These are phyloP conservation scores for Heritiera littoralis DNA, from an alignment of 345 rosid genomes.

Conservation along the genomic window DNA sequence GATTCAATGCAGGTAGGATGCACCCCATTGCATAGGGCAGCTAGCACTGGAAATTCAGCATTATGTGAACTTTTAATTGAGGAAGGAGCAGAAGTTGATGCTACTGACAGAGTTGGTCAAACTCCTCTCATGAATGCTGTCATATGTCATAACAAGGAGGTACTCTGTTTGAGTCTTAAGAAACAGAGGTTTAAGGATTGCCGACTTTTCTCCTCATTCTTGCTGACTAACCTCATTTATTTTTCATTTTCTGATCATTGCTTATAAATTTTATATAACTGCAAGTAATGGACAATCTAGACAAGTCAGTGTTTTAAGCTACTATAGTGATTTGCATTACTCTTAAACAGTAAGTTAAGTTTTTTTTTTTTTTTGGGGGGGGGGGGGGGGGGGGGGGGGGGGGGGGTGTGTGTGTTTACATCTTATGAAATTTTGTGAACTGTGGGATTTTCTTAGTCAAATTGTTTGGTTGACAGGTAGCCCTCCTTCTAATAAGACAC, in stretches of 20 bases:
- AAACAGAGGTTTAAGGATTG: background rate
- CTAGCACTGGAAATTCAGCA: constrained; percentile 73
- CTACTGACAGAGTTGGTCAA: constrained; percentile 77
- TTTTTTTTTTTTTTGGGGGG: too few relatives aligned
- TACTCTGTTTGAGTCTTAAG: constrained; percentile 19
- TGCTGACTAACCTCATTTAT: background rate
- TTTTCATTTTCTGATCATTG: background rate
- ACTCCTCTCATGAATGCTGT: constrained; percentile 89
- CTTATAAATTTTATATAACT: background rate
- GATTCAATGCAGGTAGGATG: constrained; percentile 63
- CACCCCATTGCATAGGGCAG: constrained; percentile 88
- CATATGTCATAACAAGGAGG: constrained; percentile 68
- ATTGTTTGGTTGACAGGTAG: constrained; percentile 50
- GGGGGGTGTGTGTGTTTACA: background rate
- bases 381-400: background rate
- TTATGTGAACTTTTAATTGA: constrained; percentile 77
- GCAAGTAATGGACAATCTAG: background rate
- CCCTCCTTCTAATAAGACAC: constrained; percentile 76
- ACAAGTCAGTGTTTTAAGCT: background rate
- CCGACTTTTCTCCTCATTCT: background rate
- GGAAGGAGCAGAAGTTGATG: constrained; percentile 91
- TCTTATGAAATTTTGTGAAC: background rate
- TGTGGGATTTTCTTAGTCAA: background rate
- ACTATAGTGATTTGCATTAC: constrained; percentile 1
- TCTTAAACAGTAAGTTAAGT: background rate